Conservation (phyloP, 257 asterid genomes). For the Prunella vulgaris region DNA sequence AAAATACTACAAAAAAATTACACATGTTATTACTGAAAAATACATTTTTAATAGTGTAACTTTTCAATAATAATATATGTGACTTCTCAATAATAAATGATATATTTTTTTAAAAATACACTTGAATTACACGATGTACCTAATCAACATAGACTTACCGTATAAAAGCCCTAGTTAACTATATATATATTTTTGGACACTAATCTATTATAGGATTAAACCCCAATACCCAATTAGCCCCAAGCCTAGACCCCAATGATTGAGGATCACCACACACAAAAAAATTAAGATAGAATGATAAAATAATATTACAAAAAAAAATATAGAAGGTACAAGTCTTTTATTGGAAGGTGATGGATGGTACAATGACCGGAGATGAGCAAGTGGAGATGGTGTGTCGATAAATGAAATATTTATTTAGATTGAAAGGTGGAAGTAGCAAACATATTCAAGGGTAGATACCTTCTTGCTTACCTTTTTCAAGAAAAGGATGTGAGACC, state of each 20-base stretch:
- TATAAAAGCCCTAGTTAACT: neutral
- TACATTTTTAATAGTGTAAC: too few species aligned
- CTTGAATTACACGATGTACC: too few species aligned
- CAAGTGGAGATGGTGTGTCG: conserved; percentile 19
- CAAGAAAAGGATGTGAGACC: conserved; percentile 24
- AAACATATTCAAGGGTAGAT: conserved; percentile 24
- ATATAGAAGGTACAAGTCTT: neutral
- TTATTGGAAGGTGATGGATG: conserved; percentile 30
- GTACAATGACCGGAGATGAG: neutral
- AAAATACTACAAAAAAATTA: too few species aligned
- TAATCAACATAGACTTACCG: too few species aligned
- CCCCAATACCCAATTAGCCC: too few species aligned
- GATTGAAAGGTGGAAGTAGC: conserved; percentile 13
- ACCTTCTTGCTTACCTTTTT: conserved; percentile 34
- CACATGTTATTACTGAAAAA: too few species aligned
- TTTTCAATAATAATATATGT: too few species aligned
- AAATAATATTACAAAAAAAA: neutral
- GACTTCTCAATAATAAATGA: too few species aligned
- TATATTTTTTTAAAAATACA: too few species aligned
- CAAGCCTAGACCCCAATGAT: neutral
- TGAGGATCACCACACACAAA: conserved; percentile 5
- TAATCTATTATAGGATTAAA: neutral
- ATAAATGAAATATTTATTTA: neutral
- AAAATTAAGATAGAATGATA: neutral
- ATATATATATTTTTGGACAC: neutral